phyloP scores from a whole-genome alignment of 176 grass and related monocot species.

The Eragrostis nindensis region DNA sequence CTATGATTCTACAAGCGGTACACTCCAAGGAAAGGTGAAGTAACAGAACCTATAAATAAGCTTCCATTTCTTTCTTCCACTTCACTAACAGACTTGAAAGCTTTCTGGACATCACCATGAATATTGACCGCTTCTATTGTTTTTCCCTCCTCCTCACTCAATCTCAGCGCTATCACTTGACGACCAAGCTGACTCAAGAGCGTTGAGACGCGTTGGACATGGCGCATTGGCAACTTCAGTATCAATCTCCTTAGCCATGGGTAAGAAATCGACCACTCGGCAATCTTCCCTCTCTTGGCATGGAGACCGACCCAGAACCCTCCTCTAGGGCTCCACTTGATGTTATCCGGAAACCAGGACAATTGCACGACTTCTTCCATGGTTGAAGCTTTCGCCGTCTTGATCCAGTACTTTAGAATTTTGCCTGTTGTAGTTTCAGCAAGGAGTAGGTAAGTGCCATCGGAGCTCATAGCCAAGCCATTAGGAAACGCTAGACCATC shows the following conservation, averaged over 20 bases:
- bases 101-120: neutral
- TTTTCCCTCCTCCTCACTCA: constrained; percentile 42
- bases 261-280: neutral
- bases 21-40: constrained; percentile 49
- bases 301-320: constrained; percentile 65
- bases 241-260: neutral
- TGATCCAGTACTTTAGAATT: constrained; percentile 58
- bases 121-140: neutral
- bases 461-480: constrained; percentile 56
- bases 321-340: constrained; percentile 64
- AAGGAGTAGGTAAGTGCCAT: constrained; percentile 58
- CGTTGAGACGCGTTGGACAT: neutral
- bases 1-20: neutral
- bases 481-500: constrained; percentile 66
- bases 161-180: neutral
- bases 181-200: neutral
- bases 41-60: constrained; percentile 57
- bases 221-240: neutral
- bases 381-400: neutral
- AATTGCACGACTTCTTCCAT: constrained; percentile 47
- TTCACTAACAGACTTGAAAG: constrained; percentile 39
- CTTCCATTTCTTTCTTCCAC: constrained; percentile 56
- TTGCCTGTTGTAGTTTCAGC: constrained; percentile 61
- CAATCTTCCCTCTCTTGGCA: constrained; percentile 39
- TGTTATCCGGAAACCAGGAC: constrained; percentile 63